phyloP scores from a whole-genome alignment of 306 rosid species.

The Carpinus fangiana region DNA sequence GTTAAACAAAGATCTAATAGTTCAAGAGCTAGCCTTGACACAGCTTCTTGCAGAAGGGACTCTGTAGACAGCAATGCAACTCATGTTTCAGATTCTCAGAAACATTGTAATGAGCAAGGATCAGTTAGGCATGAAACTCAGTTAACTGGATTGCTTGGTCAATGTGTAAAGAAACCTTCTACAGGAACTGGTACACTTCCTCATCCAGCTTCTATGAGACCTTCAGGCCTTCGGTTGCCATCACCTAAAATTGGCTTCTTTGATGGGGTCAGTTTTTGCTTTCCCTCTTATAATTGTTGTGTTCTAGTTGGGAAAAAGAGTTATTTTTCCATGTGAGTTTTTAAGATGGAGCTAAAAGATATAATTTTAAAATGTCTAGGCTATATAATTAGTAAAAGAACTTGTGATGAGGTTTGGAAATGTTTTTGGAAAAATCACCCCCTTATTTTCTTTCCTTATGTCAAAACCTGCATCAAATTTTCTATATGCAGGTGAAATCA shows the following conservation, averaged over 20 bases:
- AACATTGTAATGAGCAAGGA: constrained; percentile 27
- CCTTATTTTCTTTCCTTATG: neutral
- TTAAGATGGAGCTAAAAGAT: constrained; percentile 6
- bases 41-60: constrained; percentile 45
- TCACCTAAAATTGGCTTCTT: constrained; percentile 94
- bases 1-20: constrained; percentile 44
- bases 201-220: constrained; percentile 51
- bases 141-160: constrained; percentile 31
- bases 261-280: constrained; percentile 76
- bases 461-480: neutral
- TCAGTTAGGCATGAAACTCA: constrained; percentile 45
- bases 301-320: constrained; percentile 18
- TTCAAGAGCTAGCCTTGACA: constrained; percentile 69
- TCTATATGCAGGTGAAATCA: constrained; percentile 58
- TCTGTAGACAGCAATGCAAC: constrained; percentile 44
- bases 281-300: constrained; percentile 15
- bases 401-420: neutral
- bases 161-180: constrained; percentile 36
- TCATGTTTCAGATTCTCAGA: constrained; percentile 38
- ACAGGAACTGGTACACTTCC: constrained; percentile 32
- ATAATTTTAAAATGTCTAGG: constrained; percentile 9
- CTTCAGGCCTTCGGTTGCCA: constrained; percentile 85
- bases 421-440: constrained; percentile 15
- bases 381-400: neutral
- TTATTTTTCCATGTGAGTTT: constrained; percentile 16